These are phyloP conservation scores for Wallacemonas collosoma DNA, from an alignment of 208 protist genomes.

Conservation along the genomic window DNA sequence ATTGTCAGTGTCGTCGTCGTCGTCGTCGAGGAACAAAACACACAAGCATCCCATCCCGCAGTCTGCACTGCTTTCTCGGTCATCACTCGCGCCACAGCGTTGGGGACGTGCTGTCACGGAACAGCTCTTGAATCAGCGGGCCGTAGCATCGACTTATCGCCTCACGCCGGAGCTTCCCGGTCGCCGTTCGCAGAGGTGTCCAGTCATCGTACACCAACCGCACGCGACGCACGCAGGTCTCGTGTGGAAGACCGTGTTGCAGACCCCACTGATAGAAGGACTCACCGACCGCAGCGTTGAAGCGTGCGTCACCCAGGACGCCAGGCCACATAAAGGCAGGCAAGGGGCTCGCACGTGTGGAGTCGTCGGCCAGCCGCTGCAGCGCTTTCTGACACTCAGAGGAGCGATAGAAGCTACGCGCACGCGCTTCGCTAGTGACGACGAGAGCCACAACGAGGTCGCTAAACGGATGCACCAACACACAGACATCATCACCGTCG, in stretches of 20 bases:
- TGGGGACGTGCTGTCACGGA: slow-evolving; percentile 20
- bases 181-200: slow-evolving; percentile 64
- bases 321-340: slow-evolving; percentile 2
- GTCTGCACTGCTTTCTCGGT: no score
- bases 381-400: slow-evolving; percentile 13
- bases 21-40: background rate
- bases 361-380: background rate
- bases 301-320: slow-evolving; percentile 1
- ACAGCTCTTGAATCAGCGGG: slow-evolving; percentile 62
- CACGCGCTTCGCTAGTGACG: slow-evolving; percentile 32
- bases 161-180: slow-evolving; percentile 55
- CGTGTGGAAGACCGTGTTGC: slow-evolving; percentile 23
- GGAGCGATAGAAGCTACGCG: slow-evolving; percentile 11
- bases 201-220: slow-evolving; percentile 70
- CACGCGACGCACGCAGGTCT: slow-evolving; percentile 46
- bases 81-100: no score
- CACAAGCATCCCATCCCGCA: no score
- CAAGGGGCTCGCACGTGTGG: background rate
- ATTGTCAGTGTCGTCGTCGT: slow-evolving; percentile 2
- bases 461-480: slow-evolving; percentile 43
- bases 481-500: slow-evolving; percentile 34
- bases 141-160: slow-evolving; percentile 48
- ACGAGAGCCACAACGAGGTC: background rate
- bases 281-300: slow-evolving; percentile 43
- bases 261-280: slow-evolving; percentile 28